Conservation (phyloP, 2,329 filamentous ascomycete species). For the Aspergillus sp. region DNA sequence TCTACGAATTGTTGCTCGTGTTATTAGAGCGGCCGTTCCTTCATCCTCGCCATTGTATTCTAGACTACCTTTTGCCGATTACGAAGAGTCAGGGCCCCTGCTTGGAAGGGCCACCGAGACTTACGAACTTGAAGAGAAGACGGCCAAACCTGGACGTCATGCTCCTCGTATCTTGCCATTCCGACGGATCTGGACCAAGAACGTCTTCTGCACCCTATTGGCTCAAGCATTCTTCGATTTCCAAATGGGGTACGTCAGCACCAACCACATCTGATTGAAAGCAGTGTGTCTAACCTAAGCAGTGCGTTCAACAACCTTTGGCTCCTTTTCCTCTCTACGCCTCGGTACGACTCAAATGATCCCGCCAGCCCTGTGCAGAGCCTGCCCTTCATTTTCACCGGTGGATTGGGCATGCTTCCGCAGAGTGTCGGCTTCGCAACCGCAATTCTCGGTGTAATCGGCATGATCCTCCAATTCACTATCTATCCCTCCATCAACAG, state of each 20-base stretch:
- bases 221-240: slow-evolving; percentile 71
- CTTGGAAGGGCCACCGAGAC: slow-evolving; percentile 31
- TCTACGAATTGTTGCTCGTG: slow-evolving; percentile 29
- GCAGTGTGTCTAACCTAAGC: slow-evolving; percentile 8
- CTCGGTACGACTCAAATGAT: slow-evolving; percentile 52
- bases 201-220: slow-evolving; percentile 58
- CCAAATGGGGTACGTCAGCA: slow-evolving; percentile 54
- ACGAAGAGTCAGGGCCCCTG: slow-evolving; percentile 37
- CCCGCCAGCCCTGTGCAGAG: slow-evolving; percentile 42
- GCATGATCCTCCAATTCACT: slow-evolving; percentile 69
- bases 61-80: slow-evolving; percentile 34
- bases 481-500: slow-evolving; percentile 69
- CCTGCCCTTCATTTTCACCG: slow-evolving; percentile 61
- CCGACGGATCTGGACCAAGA: slow-evolving; percentile 54
- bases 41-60: slow-evolving; percentile 34
- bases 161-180: slow-evolving; percentile 47
- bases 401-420: slow-evolving; percentile 71
- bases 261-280: not conserved
- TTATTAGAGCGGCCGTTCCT: slow-evolving; percentile 25
- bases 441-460: slow-evolving; percentile 71
- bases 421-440: slow-evolving; percentile 72
- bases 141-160: slow-evolving; percentile 34
- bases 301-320: slow-evolving; percentile 75
- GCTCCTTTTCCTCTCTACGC: slow-evolving; percentile 75
- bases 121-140: slow-evolving; percentile 41